A percentile compares a stretch with the other conserved stretches of the same genome.
These are phyloP conservation scores for Teunomyces funiuensis DNA, from an alignment of 805 yeast species.

Conservation along the genomic window DNA sequence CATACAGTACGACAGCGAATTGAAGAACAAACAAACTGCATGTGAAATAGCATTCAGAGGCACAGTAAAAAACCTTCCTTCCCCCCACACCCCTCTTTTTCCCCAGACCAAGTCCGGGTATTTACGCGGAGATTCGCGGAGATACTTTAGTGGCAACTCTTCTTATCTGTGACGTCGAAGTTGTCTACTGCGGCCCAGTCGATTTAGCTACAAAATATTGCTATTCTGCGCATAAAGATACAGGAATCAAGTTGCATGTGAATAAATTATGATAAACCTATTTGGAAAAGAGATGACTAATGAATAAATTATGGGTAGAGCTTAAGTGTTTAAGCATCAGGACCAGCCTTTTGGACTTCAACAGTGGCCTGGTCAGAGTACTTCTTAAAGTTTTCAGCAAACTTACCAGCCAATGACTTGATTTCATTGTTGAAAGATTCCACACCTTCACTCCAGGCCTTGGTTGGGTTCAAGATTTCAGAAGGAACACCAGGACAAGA, in stretches of 20 bases:
- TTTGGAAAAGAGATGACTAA: conserved; percentile 3
- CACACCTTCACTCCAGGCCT: conserved; percentile 62
- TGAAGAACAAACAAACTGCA: neutral
- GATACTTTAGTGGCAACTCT: too few species aligned
- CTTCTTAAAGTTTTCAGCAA: conserved; percentile 82
- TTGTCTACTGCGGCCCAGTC: too few species aligned
- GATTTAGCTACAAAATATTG: too few species aligned
- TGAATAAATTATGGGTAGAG: neutral
- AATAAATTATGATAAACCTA: neutral
- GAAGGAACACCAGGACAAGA: conserved; percentile 78
- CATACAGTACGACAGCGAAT: too few species aligned
- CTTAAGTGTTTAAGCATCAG: conserved; percentile 37
- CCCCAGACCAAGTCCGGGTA: too few species aligned
- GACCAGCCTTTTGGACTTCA: conserved; percentile 94
- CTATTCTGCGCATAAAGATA: too few species aligned
- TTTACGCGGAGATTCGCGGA: too few species aligned
- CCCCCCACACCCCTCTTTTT: too few species aligned
- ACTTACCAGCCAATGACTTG: conserved; percentile 69
- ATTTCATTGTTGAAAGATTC: conserved; percentile 39
- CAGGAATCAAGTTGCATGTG: neutral
- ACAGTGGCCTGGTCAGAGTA: conserved; percentile 79
- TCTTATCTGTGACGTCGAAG: too few species aligned
- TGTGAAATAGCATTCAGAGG: too few species aligned
- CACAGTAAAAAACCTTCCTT: too few species aligned
- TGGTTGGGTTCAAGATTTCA: conserved; percentile 83